Evolutionary conservation across 345 rosid genomes (phyloP).

Genomic region (Populus simonii): DNA sequence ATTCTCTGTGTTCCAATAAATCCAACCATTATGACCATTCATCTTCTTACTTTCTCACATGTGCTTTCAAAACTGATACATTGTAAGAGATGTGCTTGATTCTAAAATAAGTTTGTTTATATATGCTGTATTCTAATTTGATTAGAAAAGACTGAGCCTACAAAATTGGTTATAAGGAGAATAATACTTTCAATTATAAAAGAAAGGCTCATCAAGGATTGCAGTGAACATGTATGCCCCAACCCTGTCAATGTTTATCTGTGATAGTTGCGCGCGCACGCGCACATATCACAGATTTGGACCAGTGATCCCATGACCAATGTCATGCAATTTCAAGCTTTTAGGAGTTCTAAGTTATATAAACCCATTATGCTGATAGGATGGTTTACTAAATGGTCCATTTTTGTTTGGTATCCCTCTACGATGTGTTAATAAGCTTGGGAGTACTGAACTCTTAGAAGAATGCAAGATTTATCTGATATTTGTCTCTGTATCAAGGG

Average conservation of each 20-base stretch:
- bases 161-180: neutral
- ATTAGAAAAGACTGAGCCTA: neutral
- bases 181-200: neutral
- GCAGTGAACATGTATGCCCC: neutral
- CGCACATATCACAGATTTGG: neutral
- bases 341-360: neutral
- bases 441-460: neutral
- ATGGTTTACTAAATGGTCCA: neutral
- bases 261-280: too few species aligned
- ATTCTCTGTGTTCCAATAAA: constrained; percentile 3
- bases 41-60: neutral
- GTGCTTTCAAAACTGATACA: neutral
- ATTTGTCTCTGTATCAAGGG: neutral
- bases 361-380: neutral
- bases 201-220: neutral
- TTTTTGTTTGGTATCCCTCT: neutral
- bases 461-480: neutral
- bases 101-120: neutral
- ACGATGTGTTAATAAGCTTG: neutral
- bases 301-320: neutral
- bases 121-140: neutral
- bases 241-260: neutral
- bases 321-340: neutral
- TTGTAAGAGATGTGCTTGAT: neutral
- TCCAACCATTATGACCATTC: neutral